These are phyloP conservation scores for Auricularia heimuer DNA, from an alignment of 768 basidiomycete species.

Conservation along the genomic window DNA sequence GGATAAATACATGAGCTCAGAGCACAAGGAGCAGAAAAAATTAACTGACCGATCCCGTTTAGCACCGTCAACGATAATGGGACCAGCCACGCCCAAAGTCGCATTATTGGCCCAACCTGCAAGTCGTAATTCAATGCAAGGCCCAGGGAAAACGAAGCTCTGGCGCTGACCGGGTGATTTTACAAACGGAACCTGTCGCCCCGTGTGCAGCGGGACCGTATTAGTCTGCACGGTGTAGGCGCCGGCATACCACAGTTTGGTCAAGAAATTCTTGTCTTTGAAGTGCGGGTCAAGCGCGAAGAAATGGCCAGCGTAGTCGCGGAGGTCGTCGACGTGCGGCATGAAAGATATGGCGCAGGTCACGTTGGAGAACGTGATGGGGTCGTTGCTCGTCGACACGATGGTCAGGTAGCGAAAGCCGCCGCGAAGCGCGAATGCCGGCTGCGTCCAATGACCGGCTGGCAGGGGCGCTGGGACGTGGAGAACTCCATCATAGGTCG, in stretches of 20 bases:
- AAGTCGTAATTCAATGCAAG: background rate
- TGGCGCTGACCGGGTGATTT: slow-evolving; percentile 23
- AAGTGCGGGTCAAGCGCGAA: slow-evolving; percentile 35
- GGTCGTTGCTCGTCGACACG: slow-evolving; percentile 23
- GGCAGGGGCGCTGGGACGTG: slow-evolving; percentile 27
- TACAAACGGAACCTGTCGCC: slow-evolving; percentile 38
- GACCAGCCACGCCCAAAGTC: slow-evolving; percentile 43
- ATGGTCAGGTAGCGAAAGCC: slow-evolving; percentile 47
- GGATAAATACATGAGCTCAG: background rate
- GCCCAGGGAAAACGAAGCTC: too few species aligned
- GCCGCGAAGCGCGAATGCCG: slow-evolving; percentile 34
- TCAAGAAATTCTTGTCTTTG: slow-evolving; percentile 39
- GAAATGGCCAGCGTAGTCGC: slow-evolving; percentile 46
- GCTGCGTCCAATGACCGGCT: slow-evolving; percentile 39
- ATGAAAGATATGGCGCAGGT: slow-evolving; percentile 43
- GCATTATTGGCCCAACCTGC: slow-evolving; percentile 48
- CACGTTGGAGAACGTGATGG: slow-evolving; percentile 36
- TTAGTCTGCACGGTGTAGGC: slow-evolving; percentile 55
- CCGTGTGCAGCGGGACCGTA: slow-evolving; percentile 41
- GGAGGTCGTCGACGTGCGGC: slow-evolving; percentile 40
- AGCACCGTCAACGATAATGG: slow-evolving; percentile 50
- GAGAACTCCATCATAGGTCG: slow-evolving; percentile 37
- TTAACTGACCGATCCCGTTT: slow-evolving; percentile 39
- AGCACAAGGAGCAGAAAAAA: background rate
- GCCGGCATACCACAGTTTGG: slow-evolving; percentile 51